phyloP scores from a whole-genome alignment of 2,329 filamentous ascomycete genomes.

The Podosphaera fusca region DNA sequence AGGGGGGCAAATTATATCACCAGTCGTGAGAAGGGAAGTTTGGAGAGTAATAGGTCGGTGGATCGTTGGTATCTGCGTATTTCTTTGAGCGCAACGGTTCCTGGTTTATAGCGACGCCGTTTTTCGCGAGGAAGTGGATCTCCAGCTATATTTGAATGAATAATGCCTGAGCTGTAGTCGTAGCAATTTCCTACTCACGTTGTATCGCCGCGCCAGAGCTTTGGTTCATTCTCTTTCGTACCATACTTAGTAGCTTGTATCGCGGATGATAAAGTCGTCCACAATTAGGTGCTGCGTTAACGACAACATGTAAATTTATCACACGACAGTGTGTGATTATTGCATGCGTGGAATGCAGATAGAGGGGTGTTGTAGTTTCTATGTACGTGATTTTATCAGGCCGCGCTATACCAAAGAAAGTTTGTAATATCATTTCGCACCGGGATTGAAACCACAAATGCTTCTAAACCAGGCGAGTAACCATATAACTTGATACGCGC shows the following conservation, averaged over 20 bases:
- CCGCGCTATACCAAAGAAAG: too few species aligned
- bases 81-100: conserved; percentile 73
- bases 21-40: conserved; percentile 58
- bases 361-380: too few species aligned
- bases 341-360: too few species aligned
- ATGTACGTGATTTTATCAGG: too few species aligned
- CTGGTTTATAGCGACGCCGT: conserved; percentile 46
- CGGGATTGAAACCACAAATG: too few species aligned
- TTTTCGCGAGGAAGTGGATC: conserved; percentile 43
- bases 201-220: conserved; percentile 1
- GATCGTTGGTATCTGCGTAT: conserved; percentile 78
- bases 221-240: background rate
- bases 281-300: too few species aligned
- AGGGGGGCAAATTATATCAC: conserved; percentile 21
- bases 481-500: too few species aligned
- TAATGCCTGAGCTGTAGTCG: background rate
- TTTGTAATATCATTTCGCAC: too few species aligned
- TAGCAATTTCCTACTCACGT: conserved; percentile 2
- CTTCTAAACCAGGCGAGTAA: too few species aligned
- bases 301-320: too few species aligned
- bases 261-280: too few species aligned
- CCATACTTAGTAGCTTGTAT: background rate
- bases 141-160: conserved; percentile 24
- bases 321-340: too few species aligned
- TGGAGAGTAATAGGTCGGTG: conserved; percentile 65